These are phyloP conservation scores for Miamiensis avidus DNA, from an alignment of 169 alveolate genomes.

Conservation along the genomic window DNA sequence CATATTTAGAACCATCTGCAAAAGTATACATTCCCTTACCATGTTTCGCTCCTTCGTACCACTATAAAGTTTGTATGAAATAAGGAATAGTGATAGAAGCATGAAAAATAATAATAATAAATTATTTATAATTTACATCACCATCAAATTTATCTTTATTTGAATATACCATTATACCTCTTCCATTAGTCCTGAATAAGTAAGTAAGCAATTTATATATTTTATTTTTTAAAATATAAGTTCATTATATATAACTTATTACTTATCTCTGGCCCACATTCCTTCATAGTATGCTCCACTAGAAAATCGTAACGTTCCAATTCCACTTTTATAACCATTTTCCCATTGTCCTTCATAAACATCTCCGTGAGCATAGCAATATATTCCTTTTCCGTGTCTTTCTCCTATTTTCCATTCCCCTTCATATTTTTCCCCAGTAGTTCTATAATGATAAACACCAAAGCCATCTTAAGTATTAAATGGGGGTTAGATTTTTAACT, in stretches of 20 bases:
- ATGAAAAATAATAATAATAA: too few species aligned
- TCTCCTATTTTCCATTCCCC: slow-evolving; percentile 50
- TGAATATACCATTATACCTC: slow-evolving; percentile 40
- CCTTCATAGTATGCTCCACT: slow-evolving; percentile 56
- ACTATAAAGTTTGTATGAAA: neutral
- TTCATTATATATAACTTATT: too few species aligned
- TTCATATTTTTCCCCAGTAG: slow-evolving; percentile 48
- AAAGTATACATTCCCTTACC: slow-evolving; percentile 58
- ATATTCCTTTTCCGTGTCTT: slow-evolving; percentile 47
- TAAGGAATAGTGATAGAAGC: neutral
- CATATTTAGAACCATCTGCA: slow-evolving; percentile 59
- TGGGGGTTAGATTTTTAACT: slow-evolving; percentile 20
- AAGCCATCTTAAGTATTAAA: slow-evolving; percentile 13
- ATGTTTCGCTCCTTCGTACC: slow-evolving; percentile 45
- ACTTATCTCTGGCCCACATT: slow-evolving; percentile 44
- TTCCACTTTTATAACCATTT: slow-evolving; percentile 47
- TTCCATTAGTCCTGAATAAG: slow-evolving; percentile 40
- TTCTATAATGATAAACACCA: slow-evolving; percentile 32
- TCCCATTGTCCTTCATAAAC: slow-evolving; percentile 44
- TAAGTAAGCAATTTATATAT: too few species aligned
- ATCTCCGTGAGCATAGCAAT: slow-evolving; percentile 32
- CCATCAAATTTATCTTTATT: slow-evolving; percentile 46
- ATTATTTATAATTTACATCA: slow-evolving; percentile 6
- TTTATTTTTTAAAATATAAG: too few species aligned
- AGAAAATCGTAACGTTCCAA: slow-evolving; percentile 34